phyloP scores from a whole-genome alignment of 2,329 filamentous ascomycete genomes.

The Penicillium vulpinum region DNA sequence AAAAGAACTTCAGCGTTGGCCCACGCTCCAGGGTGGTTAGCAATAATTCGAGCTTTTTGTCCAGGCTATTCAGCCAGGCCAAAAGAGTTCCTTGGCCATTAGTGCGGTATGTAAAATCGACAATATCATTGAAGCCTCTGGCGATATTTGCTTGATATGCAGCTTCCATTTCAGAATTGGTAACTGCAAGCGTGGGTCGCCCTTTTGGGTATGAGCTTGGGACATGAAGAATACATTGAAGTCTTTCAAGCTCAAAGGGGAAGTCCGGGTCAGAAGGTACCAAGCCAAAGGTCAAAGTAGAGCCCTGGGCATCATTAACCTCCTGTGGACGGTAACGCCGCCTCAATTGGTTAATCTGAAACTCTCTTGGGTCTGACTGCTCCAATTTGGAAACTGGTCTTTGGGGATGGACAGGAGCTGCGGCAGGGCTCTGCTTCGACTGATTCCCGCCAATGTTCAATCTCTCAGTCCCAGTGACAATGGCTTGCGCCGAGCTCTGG shows the following conservation, averaged over 20 bases:
- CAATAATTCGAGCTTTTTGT: slow-evolving; percentile 69
- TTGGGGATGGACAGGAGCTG: slow-evolving; percentile 43
- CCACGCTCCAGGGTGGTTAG: slow-evolving; percentile 68
- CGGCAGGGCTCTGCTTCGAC: slow-evolving; percentile 43
- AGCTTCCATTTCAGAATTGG: slow-evolving; percentile 68
- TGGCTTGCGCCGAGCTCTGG: slow-evolving; percentile 8
- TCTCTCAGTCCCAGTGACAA: slow-evolving; percentile 19
- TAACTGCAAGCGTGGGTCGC: slow-evolving; percentile 61
- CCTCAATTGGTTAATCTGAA: slow-evolving; percentile 72
- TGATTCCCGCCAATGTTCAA: slow-evolving; percentile 23
- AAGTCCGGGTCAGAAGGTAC: slow-evolving; percentile 80
- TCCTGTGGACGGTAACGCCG: slow-evolving; percentile 62
- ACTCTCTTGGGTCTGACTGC: slow-evolving; percentile 66
- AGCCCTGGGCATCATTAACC: slow-evolving; percentile 50
- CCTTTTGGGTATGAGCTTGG: slow-evolving; percentile 62
- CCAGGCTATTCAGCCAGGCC: slow-evolving; percentile 66
- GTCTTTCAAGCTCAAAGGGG: slow-evolving; percentile 69
- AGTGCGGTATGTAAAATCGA: slow-evolving; percentile 52
- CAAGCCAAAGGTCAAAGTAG: slow-evolving; percentile 64
- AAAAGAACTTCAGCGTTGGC: slow-evolving; percentile 69
- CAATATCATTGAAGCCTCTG: slow-evolving; percentile 68
- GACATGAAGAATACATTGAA: slow-evolving; percentile 68
- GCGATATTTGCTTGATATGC: slow-evolving; percentile 77
- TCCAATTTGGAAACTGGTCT: slow-evolving; percentile 68
- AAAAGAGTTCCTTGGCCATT: slow-evolving; percentile 57